phyloP scores from a whole-genome alignment of 2,329 filamentous ascomycete species.

The Epichloe coenophiala region DNA sequence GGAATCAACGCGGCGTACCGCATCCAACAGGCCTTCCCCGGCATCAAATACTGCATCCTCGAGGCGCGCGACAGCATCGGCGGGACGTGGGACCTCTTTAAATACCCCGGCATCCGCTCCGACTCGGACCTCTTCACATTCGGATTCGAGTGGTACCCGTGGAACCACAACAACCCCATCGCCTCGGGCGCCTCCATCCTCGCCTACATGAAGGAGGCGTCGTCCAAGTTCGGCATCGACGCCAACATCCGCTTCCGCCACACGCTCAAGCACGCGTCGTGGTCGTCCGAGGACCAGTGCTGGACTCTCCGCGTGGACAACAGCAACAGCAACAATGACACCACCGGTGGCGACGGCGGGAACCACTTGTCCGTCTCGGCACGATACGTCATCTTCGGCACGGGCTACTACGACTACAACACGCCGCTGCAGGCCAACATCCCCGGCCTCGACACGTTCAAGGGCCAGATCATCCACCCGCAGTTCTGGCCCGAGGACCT shows the following conservation, averaged over 20 bases:
- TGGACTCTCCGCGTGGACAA: slow-evolving; percentile 35
- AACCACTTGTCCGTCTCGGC: slow-evolving; percentile 14
- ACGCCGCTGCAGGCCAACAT: slow-evolving; percentile 44
- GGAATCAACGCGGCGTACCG: slow-evolving; percentile 61
- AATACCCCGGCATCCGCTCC: slow-evolving; percentile 55
- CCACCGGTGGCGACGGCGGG: too few species aligned
- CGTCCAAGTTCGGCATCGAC: slow-evolving; percentile 22
- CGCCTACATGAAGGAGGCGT: slow-evolving; percentile 36
- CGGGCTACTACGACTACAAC: slow-evolving; percentile 57
- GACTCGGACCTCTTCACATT: slow-evolving; percentile 46
- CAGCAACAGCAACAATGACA: slow-evolving; percentile 5
- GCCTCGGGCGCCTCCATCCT: slow-evolving; percentile 34
- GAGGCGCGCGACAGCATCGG: slow-evolving; percentile 51
- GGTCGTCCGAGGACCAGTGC: slow-evolving; percentile 22
- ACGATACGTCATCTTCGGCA: slow-evolving; percentile 35
- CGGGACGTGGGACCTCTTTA: slow-evolving; percentile 64
- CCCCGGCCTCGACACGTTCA: slow-evolving; percentile 51
- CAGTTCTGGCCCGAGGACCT: slow-evolving; percentile 60
- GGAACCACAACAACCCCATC: slow-evolving; percentile 39
- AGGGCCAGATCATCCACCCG: slow-evolving; percentile 49
- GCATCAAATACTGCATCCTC: slow-evolving; percentile 44
- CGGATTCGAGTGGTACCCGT: slow-evolving; percentile 56
- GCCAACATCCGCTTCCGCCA: slow-evolving; percentile 35
- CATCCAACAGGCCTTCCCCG: slow-evolving; percentile 40
- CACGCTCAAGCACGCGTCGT: slow-evolving; percentile 29